Evolutionary conservation across 306 rosid genomes (phyloP).

Genomic region (Vigna unguiculata): DNA sequence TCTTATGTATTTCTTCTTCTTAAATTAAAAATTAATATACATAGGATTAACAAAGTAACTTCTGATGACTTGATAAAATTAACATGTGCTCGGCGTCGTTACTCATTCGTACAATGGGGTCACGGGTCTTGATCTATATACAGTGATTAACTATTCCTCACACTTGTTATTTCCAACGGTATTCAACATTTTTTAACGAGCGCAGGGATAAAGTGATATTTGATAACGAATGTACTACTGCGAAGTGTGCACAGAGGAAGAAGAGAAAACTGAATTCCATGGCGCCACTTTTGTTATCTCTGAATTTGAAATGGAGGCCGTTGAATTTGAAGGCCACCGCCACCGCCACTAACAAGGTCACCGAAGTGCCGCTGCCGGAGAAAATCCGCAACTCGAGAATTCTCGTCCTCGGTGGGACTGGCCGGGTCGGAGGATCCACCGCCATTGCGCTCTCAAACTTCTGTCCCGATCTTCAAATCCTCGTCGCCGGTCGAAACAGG

Average conservation of each 20-base stretch:
- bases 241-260: not conserved
- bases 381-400: conserved; percentile 70
- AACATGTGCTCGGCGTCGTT: too few species aligned
- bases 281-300: conserved; percentile 50
- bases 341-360: conserved; percentile 25
- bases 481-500: conserved; percentile 89
- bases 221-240: not conserved
- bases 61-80: too few species aligned
- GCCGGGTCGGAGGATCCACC: conserved; percentile 94
- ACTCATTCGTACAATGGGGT: too few species aligned
- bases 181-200: not conserved
- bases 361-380: conserved; percentile 59
- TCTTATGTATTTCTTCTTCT: too few species aligned
- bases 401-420: conserved; percentile 90
- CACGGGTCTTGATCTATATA: too few species aligned
- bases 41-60: too few species aligned
- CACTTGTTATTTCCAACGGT: too few species aligned
- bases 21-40: too few species aligned
- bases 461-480: conserved; percentile 71
- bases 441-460: conserved; percentile 78
- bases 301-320: conserved; percentile 42
- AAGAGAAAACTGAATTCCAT: conserved; percentile 28
- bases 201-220: conserved; percentile 28
- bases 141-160: too few species aligned
- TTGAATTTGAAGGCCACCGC: conserved; percentile 36